These are phyloP conservation scores for Claviceps maximensis DNA, from an alignment of 2,329 filamentous ascomycete genomes.

Conservation along the genomic window DNA sequence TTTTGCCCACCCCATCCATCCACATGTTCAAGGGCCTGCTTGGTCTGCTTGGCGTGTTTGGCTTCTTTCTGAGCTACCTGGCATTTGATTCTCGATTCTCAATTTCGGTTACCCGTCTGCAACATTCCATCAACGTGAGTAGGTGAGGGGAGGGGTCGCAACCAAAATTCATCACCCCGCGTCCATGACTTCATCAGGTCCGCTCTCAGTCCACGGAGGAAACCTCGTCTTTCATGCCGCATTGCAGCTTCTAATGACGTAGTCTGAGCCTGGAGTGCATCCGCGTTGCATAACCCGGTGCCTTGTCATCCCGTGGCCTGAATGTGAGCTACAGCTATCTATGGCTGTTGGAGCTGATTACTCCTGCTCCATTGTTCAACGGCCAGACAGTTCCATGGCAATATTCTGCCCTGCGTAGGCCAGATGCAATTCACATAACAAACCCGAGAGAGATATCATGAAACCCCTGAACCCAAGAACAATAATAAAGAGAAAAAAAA, in stretches of 20 bases:
- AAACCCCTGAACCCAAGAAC: too few species aligned
- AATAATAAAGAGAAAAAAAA: too few species aligned
- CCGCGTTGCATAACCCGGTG: neutral
- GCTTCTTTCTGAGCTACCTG: neutral
- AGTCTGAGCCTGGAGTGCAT: neutral
- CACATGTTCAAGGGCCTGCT: neutral
- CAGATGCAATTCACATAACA: neutral
- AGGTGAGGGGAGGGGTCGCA: neutral
- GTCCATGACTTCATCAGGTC: neutral
- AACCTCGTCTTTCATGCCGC: neutral
- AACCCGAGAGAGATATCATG: neutral
- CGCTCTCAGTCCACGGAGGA: neutral
- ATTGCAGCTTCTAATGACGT: neutral
- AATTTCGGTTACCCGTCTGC: neutral
- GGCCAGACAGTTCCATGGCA: neutral
- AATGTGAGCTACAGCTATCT: neutral
- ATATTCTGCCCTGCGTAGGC: neutral
- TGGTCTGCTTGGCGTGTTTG: neutral
- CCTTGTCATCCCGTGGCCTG: neutral
- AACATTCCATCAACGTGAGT: neutral
- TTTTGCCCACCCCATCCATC: neutral
- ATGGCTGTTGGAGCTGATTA: neutral
- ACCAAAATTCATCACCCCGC: neutral
- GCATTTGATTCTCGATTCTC: neutral
- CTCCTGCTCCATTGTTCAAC: neutral